Evolutionary conservation across 257 asterid genomes (phyloP).

Genomic region (Solanum chilense): DNA sequence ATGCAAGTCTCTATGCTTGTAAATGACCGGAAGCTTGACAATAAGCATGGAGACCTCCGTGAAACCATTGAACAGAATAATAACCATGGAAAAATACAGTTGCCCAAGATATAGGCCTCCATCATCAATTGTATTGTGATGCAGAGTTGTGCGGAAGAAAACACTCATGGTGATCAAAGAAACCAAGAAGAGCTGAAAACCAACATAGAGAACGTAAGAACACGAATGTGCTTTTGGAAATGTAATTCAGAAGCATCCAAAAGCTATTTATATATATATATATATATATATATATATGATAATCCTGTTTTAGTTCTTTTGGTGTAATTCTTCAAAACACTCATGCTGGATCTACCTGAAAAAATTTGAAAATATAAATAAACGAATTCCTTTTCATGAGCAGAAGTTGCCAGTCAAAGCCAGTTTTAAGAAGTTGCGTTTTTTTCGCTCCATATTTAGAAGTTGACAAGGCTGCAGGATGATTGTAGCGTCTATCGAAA

Average conservation of each 20-base stretch:
- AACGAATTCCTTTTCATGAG: conserved; percentile 84
- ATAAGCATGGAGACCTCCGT: conserved; percentile 94
- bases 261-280: background rate
- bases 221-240: conserved; percentile 5
- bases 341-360: conserved; percentile 51
- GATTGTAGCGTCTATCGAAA: conserved; percentile 72
- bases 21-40: conserved; percentile 84
- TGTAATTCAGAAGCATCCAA: background rate
- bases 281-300: background rate
- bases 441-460: conserved; percentile 66
- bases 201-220: conserved; percentile 2
- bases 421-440: conserved; percentile 63
- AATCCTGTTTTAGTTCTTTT: background rate
- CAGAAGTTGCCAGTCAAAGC: conserved; percentile 75
- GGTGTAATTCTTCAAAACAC: background rate
- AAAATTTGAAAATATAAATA: conserved; percentile 71
- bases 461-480: conserved; percentile 86
- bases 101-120: conserved; percentile 88
- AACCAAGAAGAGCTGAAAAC: conserved; percentile 71
- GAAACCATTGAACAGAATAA: conserved; percentile 87
- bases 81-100: conserved; percentile 77
- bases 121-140: conserved; percentile 73
- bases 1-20: conserved; percentile 87
- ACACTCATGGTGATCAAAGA: conserved; percentile 92
- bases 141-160: conserved; percentile 77